Base-by-base conservation (phyloP, 139 green algal species). In the Eudorina sp. region DNA sequence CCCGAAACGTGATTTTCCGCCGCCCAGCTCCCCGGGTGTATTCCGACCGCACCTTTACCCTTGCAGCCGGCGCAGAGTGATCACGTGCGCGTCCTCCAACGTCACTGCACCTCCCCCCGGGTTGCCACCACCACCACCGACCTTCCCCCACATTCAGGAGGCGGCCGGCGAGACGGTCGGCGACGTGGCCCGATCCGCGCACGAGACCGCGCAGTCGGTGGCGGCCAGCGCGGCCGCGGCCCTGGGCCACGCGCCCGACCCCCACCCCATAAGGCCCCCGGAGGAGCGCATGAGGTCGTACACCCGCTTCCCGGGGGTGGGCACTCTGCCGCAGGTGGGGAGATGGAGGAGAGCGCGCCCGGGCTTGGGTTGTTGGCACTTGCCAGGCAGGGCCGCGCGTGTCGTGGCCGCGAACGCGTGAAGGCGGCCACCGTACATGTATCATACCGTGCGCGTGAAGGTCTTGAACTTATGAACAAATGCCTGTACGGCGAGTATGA, bases 241-340 rank as follows among this genome's bases (percentile, higher is more conserved):
- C 18, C 75, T 83, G 75, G 75, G 75, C 31, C 75, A 83, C 31
- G 31, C 48, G 7, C 75, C 74, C 9, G 48, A 69, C n/a, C 76
- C 27, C 1, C 53, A 84, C 53, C 76, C 53, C 3, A 18, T 83
- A 14, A 4, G 43, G 60, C 80, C 80, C 53, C 29, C 40, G 34
- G 80, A 62, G 41, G 80, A 77, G 29, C 46, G 64, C 41, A 62
- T 86, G 41, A 36, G 41, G 41, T 66, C 41, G 8, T 86, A 86
- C 80, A n/a, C 60, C 6, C 58, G 80, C 51, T 86, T 86, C 60
- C 60, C 60, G 2, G 60, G 51, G 1, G 48, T 55, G 36, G 80
- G 80, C n/a, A 86, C 80, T 0, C 80, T 86, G 58, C 80, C 80
- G 6, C 7, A 73, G 79, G 58, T 86, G 60, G 16, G 60, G 45